These are phyloP conservation scores for Fusarium longipes DNA, from an alignment of 2,329 filamentous ascomycete species.

Conservation along the genomic window DNA sequence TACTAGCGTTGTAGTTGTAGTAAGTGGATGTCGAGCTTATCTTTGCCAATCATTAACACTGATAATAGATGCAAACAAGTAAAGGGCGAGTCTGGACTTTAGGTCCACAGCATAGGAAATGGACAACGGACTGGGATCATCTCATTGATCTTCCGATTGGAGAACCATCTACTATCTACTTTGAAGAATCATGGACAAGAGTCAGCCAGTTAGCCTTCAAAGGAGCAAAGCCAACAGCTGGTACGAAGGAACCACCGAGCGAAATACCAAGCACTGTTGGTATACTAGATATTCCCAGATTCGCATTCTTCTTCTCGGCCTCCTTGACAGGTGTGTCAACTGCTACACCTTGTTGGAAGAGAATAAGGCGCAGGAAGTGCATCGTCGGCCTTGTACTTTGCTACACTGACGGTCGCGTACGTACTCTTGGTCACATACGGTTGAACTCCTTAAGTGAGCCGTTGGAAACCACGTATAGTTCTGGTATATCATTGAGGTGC, in stretches of 20 bases:
- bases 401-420: neutral
- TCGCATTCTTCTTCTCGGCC: neutral
- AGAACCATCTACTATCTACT: neutral
- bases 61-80: neutral
- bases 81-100: neutral
- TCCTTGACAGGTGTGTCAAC: neutral
- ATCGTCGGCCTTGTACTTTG: neutral
- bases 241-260: neutral
- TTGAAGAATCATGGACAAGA: neutral
- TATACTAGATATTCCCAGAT: neutral
- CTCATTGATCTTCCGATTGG: neutral
- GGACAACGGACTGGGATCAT: neutral
- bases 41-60: neutral
- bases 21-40: neutral
- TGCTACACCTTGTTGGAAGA: neutral
- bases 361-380: too few relatives aligned
- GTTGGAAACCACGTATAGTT: neutral
- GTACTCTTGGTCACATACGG: neutral
- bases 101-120: neutral
- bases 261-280: neutral
- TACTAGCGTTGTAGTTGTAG: neutral
- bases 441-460: neutral
- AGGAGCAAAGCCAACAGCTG: neutral
- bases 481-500: neutral
- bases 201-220: neutral